These are phyloP conservation scores for Pichia heedii DNA, from an alignment of 805 yeast genomes.

Conservation along the genomic window DNA sequence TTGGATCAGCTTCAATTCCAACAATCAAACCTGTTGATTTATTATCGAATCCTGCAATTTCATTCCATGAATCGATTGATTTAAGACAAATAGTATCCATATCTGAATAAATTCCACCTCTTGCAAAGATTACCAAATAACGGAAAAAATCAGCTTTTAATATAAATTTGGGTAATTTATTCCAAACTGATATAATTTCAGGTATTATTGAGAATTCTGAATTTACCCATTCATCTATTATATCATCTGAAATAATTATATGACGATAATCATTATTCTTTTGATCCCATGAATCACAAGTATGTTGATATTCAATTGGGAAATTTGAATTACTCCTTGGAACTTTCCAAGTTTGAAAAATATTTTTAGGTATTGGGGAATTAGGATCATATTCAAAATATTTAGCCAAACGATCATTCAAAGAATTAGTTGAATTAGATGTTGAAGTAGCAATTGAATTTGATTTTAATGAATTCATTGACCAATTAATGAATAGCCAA, in stretches of 20 bases:
- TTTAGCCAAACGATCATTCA: conserved; percentile 53
- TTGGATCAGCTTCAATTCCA: conserved; percentile 97
- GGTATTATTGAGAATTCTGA: conserved; percentile 66
- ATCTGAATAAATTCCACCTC: conserved; percentile 92
- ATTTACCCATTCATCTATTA: conserved; percentile 44
- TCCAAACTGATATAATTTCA: conserved; percentile 65
- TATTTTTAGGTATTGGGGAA: conserved; percentile 60
- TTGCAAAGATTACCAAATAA: conserved; percentile 74
- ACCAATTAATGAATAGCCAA: not conserved
- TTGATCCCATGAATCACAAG: conserved; percentile 54
- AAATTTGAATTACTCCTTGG: conserved; percentile 47
- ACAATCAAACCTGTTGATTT: conserved; percentile 54
- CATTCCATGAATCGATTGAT: conserved; percentile 60
- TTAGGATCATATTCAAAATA: conserved; percentile 68
- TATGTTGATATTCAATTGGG: conserved; percentile 41
- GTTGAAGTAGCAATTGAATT: too few relatives aligned
- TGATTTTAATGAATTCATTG: too few relatives aligned
- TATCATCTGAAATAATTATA: conserved; percentile 59
- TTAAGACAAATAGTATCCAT: conserved; percentile 76
- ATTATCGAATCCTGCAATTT: conserved; percentile 33
- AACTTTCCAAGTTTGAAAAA: conserved; percentile 95
- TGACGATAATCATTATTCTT: conserved; percentile 59
- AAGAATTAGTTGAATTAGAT: conserved; percentile 11
- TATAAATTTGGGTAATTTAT: conserved; percentile 67
- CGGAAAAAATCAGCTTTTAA: conserved; percentile 91